Conservation (phyloP, 306 rosid genomes). For the Cicer arietinum region DNA sequence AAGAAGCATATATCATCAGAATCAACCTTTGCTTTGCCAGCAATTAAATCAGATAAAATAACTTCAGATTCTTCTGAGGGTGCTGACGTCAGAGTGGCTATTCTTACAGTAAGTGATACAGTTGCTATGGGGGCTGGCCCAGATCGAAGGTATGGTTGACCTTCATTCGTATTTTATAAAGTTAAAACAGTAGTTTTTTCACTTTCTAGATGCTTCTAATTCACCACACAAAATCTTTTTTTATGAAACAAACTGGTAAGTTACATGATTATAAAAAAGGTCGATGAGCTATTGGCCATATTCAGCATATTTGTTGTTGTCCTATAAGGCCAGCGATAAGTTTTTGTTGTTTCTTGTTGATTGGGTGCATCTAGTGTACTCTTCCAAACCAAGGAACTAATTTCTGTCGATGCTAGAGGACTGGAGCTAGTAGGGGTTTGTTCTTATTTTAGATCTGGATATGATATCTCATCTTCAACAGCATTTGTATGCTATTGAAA, state of each 20-base stretch:
- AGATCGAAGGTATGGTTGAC: constrained; percentile 78
- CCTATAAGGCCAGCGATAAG: not conserved
- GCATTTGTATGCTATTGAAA: constrained; percentile 24
- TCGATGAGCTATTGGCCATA: constrained; percentile 20
- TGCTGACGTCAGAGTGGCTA: constrained; percentile 64
- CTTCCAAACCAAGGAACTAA: constrained; percentile 24
- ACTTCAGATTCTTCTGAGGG: constrained; percentile 47
- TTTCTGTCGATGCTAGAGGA: constrained; percentile 37
- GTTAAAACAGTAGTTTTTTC: not conserved
- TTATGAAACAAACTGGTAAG: not conserved
- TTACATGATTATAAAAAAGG: not conserved
- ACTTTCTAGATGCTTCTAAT: constrained; percentile 28
- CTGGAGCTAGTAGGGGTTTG: constrained; percentile 24
- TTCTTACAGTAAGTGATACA: constrained; percentile 95
- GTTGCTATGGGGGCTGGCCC: constrained; percentile 90
- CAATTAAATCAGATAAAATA: constrained; percentile 43
- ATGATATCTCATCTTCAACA: constrained; percentile 40
- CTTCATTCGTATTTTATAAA: constrained; percentile 26
- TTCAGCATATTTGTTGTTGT: constrained; percentile 19
- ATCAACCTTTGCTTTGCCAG: constrained; percentile 42
- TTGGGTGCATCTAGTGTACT: constrained; percentile 44
- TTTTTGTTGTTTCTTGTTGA: constrained; percentile 29
- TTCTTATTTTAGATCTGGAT: constrained; percentile 27
- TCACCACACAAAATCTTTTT: not conserved
- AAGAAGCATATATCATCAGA: constrained; percentile 43